A percentile compares a stretch with the other conserved stretches of the same genome.
phyloP scores from a whole-genome alignment of 2,329 filamentous ascomycete species.

The Neonectria faginata region DNA sequence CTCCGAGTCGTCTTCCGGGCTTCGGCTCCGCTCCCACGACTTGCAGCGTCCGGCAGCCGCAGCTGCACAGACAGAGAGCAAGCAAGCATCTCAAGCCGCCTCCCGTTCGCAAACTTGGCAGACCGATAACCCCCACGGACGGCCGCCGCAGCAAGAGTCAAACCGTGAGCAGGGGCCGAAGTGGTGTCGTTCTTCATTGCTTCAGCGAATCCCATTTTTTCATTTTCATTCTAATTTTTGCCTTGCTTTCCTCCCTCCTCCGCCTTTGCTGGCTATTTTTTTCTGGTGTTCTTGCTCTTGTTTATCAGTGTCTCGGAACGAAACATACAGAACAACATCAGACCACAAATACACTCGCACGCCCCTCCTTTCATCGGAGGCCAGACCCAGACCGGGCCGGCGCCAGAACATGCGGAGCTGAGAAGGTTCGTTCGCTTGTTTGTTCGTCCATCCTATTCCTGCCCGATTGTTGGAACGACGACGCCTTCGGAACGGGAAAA shows the following conservation, averaged over 20 bases:
- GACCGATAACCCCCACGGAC: background rate
- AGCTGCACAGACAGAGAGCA: background rate
- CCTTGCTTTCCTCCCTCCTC: background rate
- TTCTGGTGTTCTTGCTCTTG: background rate
- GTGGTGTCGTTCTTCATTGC: background rate
- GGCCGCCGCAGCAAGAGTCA: background rate
- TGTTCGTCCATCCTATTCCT: background rate
- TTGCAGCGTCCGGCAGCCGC: constrained; percentile 2
- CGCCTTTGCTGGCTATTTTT: background rate
- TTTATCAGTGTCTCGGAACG: background rate
- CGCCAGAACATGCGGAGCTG: background rate
- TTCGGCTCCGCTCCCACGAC: background rate
- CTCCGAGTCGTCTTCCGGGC: background rate
- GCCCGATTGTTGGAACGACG: background rate
- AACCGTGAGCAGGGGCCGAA: background rate
- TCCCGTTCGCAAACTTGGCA: background rate
- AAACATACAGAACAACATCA: background rate
- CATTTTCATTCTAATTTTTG: background rate
- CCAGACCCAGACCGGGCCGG: background rate
- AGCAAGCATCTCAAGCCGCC: background rate
- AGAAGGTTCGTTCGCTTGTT: background rate
- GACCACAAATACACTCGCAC: background rate
- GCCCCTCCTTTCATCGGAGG: background rate
- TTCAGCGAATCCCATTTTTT: background rate
- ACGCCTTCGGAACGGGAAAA: background rate